These are phyloP conservation scores for Mycena citricolor DNA, from an alignment of 1,284 basidiomycete genomes.

Conservation along the genomic window DNA sequence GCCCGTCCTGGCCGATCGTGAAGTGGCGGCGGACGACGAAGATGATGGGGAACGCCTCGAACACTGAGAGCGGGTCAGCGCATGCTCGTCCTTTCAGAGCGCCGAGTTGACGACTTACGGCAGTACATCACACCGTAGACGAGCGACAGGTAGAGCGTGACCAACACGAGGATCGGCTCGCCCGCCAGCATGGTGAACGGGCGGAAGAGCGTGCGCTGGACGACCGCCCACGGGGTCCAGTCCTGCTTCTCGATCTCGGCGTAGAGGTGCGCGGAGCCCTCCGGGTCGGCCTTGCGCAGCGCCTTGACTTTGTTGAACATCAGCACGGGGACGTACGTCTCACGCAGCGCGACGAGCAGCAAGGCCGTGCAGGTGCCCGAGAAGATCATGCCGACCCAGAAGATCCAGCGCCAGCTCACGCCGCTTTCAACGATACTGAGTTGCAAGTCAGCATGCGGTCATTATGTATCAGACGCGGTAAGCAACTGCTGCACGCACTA, in stretches of 20 bases:
- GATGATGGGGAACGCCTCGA: slow-evolving; percentile 61
- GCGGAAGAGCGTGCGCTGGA: slow-evolving; percentile 56
- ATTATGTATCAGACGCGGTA: too few relatives aligned
- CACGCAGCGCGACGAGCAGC: slow-evolving; percentile 48
- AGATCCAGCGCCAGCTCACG: slow-evolving; percentile 61
- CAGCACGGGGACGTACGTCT: slow-evolving; percentile 60
- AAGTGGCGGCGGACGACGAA: slow-evolving; percentile 53
- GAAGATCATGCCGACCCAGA: slow-evolving; percentile 68
- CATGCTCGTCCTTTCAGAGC: too few relatives aligned
- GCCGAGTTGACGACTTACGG: slow-evolving; percentile 36
- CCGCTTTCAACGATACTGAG: slow-evolving; percentile 43
- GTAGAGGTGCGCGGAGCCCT: slow-evolving; percentile 44
- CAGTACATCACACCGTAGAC: slow-evolving; percentile 68
- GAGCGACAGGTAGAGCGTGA: slow-evolving; percentile 68
- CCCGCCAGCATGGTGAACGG: slow-evolving; percentile 65
- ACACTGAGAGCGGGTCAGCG: slow-evolving; percentile 44
- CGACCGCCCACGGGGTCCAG: slow-evolving; percentile 50
- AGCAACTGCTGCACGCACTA: slow-evolving; percentile 52
- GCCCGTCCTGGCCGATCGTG: slow-evolving; percentile 57
- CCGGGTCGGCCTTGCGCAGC: slow-evolving; percentile 48
- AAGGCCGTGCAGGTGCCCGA: slow-evolving; percentile 48
- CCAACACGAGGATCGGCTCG: slow-evolving; percentile 69
- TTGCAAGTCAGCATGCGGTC: too few relatives aligned
- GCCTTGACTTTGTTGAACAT: slow-evolving; percentile 45
- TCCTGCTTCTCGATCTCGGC: slow-evolving; percentile 66